Base-by-base conservation (phyloP, 2,329 filamentous ascomycete genomes). In the Albifimbria verrucaria region DNA sequence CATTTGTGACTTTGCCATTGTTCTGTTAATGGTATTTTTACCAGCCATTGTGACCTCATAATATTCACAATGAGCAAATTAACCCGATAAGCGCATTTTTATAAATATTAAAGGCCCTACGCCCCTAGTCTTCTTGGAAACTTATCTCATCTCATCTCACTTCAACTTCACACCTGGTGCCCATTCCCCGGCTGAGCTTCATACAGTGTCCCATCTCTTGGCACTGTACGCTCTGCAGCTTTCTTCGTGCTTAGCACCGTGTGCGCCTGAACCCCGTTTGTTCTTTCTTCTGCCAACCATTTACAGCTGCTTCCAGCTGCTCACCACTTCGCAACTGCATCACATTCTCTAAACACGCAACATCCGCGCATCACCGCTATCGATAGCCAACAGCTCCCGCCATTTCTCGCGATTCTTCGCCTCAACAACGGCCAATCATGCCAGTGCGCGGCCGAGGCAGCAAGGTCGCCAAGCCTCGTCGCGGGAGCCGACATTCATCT, bases 381-480 rank as follows among this genome's bases (percentile, higher is more conserved):
- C 45, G 18, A 21, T 10, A 49, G 39, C 49, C 25, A 52, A 55
- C 51, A 22, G 24, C 26, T 50, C 45, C 36, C 45, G 25, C 32
- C 36, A 15, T 23, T 24, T 51, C n/a, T 23, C 21, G 44, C 15
- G 41, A n/a, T n/a, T 39, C 32, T 39, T 39, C 32, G 26, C n/a
- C n/a, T n/a, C n/a, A n/a, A n/a, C 15, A 39, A 39, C 32, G 32
- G 32, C 32, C 32, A 39, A n/a, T n/a, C 32, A 60, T 62, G 55
- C 57, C 71, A 47, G 56, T 62, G 54, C 72, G 72, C 52, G 70
- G 63, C 57, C 72, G 72, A 50, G 68, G 68, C 32, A 72, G 63
- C 66, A 77, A 76, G 64, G 74, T 78, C 61, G 71, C 70, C 50
- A 79, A 78, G 63, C 63, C 69, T 48, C 55, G 55, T 4, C 55